phyloP scores from a whole-genome alignment of 805 yeast species.

The Starmerella vitae region DNA sequence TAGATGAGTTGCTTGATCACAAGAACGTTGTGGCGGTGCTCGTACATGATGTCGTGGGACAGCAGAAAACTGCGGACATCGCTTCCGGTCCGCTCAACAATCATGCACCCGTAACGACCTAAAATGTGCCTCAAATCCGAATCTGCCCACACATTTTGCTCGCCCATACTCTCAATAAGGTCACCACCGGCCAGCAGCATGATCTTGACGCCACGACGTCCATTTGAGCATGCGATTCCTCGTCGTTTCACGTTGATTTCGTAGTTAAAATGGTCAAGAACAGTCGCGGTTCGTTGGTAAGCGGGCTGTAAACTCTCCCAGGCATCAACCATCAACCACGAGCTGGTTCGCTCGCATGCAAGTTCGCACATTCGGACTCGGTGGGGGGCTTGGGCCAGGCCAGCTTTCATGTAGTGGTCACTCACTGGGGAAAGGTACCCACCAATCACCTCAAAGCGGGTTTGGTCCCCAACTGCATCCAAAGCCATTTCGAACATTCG shows the following conservation, averaged over 20 bases:
- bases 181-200: conserved; percentile 98
- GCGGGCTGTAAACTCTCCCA: conserved; percentile 92
- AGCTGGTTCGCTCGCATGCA: conserved; percentile 91
- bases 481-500: conserved; percentile 99
- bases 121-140: conserved; percentile 85
- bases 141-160: conserved; percentile 98
- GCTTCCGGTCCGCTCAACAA: conserved; percentile 91
- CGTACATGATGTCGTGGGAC: conserved; percentile 94
- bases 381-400: conserved; percentile 76
- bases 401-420: conserved; percentile 85
- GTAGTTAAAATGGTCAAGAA: conserved; percentile 89
- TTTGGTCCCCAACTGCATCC: conserved; percentile 81
- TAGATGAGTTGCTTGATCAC: conserved; percentile 93
- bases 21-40: conserved; percentile 79
- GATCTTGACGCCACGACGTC: conserved; percentile 68
- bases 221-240: conserved; percentile 46
- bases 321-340: conserved; percentile 98
- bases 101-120: conserved; percentile 91
- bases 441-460: conserved; percentile 88
- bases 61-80: conserved; percentile 87
- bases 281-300: conserved; percentile 89
- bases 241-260: conserved; percentile 85
- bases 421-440: conserved; percentile 89
- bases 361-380: conserved; percentile 96
- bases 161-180: conserved; percentile 97